Conservation (phyloP, 306 rosid genomes). For the Vachellia pachyceras region DNA sequence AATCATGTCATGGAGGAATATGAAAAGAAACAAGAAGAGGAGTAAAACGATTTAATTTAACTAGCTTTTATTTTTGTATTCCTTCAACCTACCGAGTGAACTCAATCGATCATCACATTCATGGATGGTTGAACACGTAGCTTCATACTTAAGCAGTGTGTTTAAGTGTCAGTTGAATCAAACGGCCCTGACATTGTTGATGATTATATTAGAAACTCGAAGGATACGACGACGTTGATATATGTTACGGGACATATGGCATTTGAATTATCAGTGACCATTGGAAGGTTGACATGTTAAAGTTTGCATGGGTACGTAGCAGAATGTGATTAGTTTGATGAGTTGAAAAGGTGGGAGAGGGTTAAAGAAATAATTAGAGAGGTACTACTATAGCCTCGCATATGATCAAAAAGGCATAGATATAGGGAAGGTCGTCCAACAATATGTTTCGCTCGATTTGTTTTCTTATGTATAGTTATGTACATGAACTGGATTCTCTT, state of each 20-base stretch:
- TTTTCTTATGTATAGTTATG: not conserved
- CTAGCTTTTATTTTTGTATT: not conserved
- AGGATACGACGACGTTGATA: not conserved
- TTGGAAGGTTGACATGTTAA: constrained; percentile 42
- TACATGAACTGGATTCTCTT: constrained; percentile 64
- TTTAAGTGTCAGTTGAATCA: no score
- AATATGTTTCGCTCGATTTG: not conserved
- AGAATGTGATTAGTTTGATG: constrained; percentile 25
- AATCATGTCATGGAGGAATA: not conserved
- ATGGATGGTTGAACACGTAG: no score
- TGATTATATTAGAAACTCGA: no score
- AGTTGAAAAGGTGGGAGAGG: constrained; percentile 34
- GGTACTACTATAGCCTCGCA: constrained; percentile 48
- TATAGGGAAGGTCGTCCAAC: not conserved
- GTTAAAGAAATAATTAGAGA: constrained; percentile 27
- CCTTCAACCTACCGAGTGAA: no score
- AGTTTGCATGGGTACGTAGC: constrained; percentile 64
- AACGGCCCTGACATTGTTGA: no score
- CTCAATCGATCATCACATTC: no score
- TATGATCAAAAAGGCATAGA: constrained; percentile 67
- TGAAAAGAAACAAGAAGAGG: not conserved
- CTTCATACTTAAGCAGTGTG: no score
- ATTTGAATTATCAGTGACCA: not conserved
- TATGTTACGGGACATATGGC: not conserved
- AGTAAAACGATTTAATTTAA: not conserved